phyloP scores from a whole-genome alignment of 257 asterid species.

The Primulina huaijiensis region DNA sequence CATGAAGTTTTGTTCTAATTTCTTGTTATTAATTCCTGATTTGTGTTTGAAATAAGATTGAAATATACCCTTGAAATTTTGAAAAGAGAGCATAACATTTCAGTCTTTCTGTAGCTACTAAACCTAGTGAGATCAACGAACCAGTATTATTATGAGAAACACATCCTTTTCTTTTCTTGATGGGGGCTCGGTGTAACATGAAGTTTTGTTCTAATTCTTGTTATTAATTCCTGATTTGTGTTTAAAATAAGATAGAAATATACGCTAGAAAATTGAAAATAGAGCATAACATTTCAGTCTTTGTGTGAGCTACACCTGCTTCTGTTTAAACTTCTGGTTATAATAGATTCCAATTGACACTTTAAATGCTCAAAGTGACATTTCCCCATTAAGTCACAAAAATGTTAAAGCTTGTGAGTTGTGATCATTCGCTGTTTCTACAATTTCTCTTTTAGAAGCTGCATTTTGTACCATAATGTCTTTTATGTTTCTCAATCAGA shows the following conservation, averaged over 20 bases:
- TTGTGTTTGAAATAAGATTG: neutral
- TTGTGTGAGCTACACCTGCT: neutral
- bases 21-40: too few relatives aligned
- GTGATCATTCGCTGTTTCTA: neutral
- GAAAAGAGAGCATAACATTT: neutral
- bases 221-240: too few relatives aligned
- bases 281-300: neutral
- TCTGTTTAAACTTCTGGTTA: neutral
- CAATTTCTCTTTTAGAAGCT: neutral
- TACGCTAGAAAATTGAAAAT: neutral
- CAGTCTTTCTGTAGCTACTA: too few relatives aligned
- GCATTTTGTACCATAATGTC: neutral
- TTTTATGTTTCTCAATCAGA: conserved; percentile 33
- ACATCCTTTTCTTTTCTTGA: neutral
- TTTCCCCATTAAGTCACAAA: neutral
- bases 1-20: too few relatives aligned
- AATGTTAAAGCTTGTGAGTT: neutral
- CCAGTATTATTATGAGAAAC: neutral
- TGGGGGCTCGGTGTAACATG: neutral
- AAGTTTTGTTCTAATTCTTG: too few relatives aligned
- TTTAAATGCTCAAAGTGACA: neutral
- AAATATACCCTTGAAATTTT: neutral
- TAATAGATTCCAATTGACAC: neutral
- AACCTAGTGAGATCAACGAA: too few relatives aligned
- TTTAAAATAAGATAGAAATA: neutral